These are phyloP conservation scores for Echinosophora koreensis DNA, from an alignment of 306 rosid genomes.

Conservation along the genomic window DNA sequence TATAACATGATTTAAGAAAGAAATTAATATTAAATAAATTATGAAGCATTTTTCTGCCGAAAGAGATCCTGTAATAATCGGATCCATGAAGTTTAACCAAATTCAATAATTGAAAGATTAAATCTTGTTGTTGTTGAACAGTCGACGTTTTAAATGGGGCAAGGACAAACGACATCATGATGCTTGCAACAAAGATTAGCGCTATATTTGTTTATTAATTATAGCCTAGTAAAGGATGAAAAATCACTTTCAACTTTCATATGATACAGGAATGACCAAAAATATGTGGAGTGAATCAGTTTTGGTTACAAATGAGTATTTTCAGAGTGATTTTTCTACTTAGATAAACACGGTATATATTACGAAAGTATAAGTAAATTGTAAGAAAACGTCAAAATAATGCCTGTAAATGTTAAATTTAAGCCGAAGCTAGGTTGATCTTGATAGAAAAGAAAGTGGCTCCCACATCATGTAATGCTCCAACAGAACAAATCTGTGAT, in stretches of 20 bases:
- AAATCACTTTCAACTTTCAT: no score
- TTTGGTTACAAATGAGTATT: background rate
- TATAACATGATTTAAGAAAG: background rate
- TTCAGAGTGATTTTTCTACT: background rate
- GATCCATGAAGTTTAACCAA: background rate
- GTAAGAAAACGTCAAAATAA: background rate
- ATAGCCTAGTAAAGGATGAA: no score
- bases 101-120: background rate
- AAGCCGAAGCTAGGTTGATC: constrained; percentile 5
- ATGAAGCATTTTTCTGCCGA: background rate
- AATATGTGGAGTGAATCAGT: background rate
- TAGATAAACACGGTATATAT: background rate
- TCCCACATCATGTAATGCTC: background rate
- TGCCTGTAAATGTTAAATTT: constrained; percentile 2
- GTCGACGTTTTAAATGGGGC: background rate
- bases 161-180: background rate
- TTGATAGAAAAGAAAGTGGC: background rate
- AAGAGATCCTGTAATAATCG: background rate
- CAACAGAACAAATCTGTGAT: background rate
- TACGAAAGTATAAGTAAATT: background rate
- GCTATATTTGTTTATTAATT: background rate
- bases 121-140: background rate
- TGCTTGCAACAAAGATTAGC: background rate
- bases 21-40: background rate
- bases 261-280: no score